A percentile compares a stretch with the other conserved stretches of the same genome.
Evolutionary conservation across 148 eudicot species (phyloP).

Genomic region (Heliosperma pusillum): DNA sequence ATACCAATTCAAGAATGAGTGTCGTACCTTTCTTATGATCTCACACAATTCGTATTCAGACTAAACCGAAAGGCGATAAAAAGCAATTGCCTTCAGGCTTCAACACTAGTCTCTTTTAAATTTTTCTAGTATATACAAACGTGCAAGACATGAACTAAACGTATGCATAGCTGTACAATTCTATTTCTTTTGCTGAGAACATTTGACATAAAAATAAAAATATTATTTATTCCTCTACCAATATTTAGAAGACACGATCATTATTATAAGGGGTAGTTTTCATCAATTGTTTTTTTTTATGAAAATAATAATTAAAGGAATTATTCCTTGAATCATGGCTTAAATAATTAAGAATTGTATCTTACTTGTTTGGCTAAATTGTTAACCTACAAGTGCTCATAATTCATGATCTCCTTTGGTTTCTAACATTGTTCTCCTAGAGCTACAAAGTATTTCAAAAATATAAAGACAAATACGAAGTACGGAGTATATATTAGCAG

Average conservation of each 20-base stretch:
- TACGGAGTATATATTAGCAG: background rate
- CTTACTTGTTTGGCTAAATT: too few species aligned
- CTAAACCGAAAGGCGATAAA: too few species aligned
- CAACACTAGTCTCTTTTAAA: too few species aligned
- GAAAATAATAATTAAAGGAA: background rate
- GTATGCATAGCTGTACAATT: background rate
- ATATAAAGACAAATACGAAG: too few species aligned
- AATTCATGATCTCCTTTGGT: background rate
- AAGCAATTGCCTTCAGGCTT: too few species aligned
- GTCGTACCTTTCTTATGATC: too few species aligned
- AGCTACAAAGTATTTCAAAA: background rate
- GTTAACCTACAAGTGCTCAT: background rate
- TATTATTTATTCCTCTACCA: background rate
- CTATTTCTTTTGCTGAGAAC: background rate
- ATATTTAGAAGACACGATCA: background rate
- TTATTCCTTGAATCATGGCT: background rate
- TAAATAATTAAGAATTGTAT: too few species aligned
- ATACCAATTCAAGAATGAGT: too few species aligned
- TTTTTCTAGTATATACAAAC: too few species aligned
- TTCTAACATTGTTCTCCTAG: background rate
- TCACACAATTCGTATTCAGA: too few species aligned
- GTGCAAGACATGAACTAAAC: constrained; percentile 10
- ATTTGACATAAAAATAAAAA: background rate
- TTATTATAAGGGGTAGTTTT: background rate
- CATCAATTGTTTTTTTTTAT: background rate